Evolutionary conservation across 352 stramenopile species (phyloP).

Genomic region (Phytopythium delawarense): DNA sequence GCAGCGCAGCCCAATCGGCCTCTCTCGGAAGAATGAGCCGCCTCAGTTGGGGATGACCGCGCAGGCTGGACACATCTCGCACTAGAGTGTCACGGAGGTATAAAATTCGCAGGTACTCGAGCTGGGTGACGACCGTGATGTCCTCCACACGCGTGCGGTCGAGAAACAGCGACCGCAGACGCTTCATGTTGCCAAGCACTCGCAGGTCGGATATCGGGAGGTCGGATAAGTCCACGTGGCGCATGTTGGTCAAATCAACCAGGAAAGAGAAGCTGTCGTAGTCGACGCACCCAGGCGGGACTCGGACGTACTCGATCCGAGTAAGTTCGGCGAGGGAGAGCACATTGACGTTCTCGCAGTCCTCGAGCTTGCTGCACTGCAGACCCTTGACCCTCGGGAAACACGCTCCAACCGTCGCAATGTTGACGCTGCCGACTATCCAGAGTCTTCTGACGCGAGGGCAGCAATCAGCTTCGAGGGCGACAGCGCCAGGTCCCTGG

Average conservation of each 20-base stretch:
- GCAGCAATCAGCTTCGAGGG: not conserved
- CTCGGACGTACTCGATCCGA: not conserved
- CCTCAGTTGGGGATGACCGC: not conserved
- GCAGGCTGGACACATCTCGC: not conserved
- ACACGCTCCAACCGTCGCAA: not conserved
- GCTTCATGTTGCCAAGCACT: conserved; percentile 1
- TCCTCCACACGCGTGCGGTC: not conserved
- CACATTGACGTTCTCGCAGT: not conserved
- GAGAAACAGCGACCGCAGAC: not conserved
- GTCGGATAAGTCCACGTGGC: not conserved
- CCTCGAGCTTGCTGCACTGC: not conserved
- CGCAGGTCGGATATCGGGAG: conserved; percentile 1
- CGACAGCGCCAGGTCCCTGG: not conserved
- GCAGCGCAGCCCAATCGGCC: not conserved
- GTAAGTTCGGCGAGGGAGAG: not conserved
- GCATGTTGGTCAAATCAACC: not conserved
- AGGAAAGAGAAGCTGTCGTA: conserved; percentile 6
- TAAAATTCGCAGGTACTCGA: not conserved
- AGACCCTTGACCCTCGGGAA: conserved; percentile 2
- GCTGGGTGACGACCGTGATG: not conserved
- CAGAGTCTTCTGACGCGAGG: not conserved
- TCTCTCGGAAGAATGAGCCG: not conserved
- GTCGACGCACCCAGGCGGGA: not conserved
- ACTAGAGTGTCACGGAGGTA: not conserved
- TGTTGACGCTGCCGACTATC: not conserved